Evolutionary conservation across 495 filamentous ascomycete species (phyloP).

Genomic region (Penicilliopsis zonata): DNA sequence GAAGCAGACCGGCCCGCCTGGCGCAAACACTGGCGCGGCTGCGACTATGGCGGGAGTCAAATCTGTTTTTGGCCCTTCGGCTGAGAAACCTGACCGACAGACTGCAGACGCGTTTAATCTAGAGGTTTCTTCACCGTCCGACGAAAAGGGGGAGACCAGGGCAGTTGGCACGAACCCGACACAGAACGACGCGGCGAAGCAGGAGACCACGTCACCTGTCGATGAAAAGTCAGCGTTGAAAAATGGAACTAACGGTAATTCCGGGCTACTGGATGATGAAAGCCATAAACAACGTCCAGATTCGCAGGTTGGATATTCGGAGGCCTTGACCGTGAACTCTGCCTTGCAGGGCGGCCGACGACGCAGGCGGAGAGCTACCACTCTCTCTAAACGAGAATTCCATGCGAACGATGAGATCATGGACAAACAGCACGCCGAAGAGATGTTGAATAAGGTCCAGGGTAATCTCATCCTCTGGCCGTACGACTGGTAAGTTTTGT

Average conservation of each 20-base stretch:
- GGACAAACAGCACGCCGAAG: constrained; percentile 60
- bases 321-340: constrained; percentile 35
- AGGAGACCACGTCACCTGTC: constrained; percentile 16
- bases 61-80: constrained; percentile 10
- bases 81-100: constrained; percentile 11
- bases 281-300: constrained; percentile 21
- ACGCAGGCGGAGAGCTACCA: constrained; percentile 61
- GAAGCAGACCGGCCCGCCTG: constrained; percentile 30
- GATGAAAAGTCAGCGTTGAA: constrained; percentile 35
- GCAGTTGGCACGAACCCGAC: constrained; percentile 2
- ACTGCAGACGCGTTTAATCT: constrained; percentile 5
- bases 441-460: constrained; percentile 70
- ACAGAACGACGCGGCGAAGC: constrained; percentile 12
- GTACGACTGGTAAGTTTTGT: constrained; percentile 62
- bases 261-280: constrained; percentile 14
- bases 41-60: constrained; percentile 6
- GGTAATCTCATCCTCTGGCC: constrained; percentile 86
- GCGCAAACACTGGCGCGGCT: constrained; percentile 12
- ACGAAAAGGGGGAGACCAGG: constrained; percentile 14
- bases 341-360: constrained; percentile 29
- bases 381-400: constrained; percentile 63
- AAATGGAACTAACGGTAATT: constrained; percentile 14
- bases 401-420: constrained; percentile 61
- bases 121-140: constrained; percentile 3
- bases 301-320: constrained; percentile 32